Base-by-base conservation (phyloP, 2,329 filamentous ascomycete genomes). In the Trichophyton rubrum region DNA sequence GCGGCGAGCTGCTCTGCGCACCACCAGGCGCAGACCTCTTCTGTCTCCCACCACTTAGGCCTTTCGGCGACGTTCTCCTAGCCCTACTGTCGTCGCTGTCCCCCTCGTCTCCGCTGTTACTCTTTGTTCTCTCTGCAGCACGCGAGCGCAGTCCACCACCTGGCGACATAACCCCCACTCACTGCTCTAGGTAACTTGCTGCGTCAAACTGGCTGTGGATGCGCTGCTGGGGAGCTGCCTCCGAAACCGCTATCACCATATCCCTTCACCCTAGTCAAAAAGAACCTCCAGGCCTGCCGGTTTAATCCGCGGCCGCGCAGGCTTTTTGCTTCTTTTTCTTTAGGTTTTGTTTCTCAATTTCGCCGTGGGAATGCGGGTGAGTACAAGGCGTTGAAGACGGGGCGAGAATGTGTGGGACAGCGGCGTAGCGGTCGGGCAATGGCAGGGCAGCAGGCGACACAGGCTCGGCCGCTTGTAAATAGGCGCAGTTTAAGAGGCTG, bases 1-100 rank as follows among this genome's bases (percentile, higher is more conserved):
- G 74, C 8, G 77, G 76, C 17, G 77, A 78, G 45, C 51, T 51
- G 65, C 75, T 78, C 60, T 78, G 76, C 49, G 49, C 22, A 53
- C 78, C 69, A 43, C 74, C 76, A 56, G 75, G 73, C 60, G 72
- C 17, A 59, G 40, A 15, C 15, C 58, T 59, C 43, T 59, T 51
- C 47, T 59, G 20, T 13, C 58, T 59, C 24, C 47, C 38, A 24
- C 30, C 55, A 2, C 49, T 24, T 11, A 53, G 13, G 22, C 49
- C n/a, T 30, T 40, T 57, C 17, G 30, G 27, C 30, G 33, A 57
- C 1, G 55, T 4, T 30, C 40, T 57, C 30, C 33, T 40, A 4
- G 40, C 33, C 30, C 27, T 57, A 11, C 40, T 33, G 13, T n/a
- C 55, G 1, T 40, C 40, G 55, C 33, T 57, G 11, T 57, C 55